Evolutionary conservation across 2,329 filamentous ascomycete species (phyloP).

Genomic region (Clonostachys byssicola): DNA sequence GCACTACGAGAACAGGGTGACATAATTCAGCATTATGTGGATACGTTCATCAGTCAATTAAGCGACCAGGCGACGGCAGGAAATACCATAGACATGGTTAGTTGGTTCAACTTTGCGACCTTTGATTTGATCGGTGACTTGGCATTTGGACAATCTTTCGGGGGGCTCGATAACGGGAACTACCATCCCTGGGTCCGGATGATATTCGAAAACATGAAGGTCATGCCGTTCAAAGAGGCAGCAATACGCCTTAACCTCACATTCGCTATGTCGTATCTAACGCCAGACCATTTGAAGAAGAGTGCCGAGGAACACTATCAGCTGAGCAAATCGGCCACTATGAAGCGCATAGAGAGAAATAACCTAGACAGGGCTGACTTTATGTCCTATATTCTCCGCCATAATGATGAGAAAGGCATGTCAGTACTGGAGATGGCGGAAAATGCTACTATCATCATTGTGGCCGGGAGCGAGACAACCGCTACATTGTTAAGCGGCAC

Average conservation of each 20-base stretch:
- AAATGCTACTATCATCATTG: not conserved
- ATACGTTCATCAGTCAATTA: constrained; percentile 5
- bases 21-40: constrained; percentile 17
- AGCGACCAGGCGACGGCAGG: constrained; percentile 3
- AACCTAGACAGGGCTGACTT: too few relatives aligned
- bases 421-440: too few relatives aligned
- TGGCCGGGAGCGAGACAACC: not conserved
- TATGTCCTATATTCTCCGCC: too few relatives aligned
- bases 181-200: constrained; percentile 6
- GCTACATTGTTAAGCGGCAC: not conserved
- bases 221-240: too few relatives aligned
- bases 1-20: constrained; percentile 21
- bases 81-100: constrained; percentile 9
- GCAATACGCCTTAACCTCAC: too few relatives aligned
- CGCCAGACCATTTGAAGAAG: too few relatives aligned
- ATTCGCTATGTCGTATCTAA: too few relatives aligned
- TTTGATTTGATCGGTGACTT: constrained; percentile 16
- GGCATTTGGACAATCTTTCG: constrained; percentile 7
- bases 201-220: too few relatives aligned
- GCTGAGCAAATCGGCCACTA: too few relatives aligned
- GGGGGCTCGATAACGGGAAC: constrained; percentile 6
- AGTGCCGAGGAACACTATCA: too few relatives aligned
- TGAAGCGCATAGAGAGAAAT: too few relatives aligned
- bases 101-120: constrained; percentile 13
- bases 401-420: too few relatives aligned